Percentiles rank a stretch among this genome's conserved stretches.
These are phyloP conservation scores for Populus euphratica DNA, from an alignment of 345 rosid species.

Conservation along the genomic window DNA sequence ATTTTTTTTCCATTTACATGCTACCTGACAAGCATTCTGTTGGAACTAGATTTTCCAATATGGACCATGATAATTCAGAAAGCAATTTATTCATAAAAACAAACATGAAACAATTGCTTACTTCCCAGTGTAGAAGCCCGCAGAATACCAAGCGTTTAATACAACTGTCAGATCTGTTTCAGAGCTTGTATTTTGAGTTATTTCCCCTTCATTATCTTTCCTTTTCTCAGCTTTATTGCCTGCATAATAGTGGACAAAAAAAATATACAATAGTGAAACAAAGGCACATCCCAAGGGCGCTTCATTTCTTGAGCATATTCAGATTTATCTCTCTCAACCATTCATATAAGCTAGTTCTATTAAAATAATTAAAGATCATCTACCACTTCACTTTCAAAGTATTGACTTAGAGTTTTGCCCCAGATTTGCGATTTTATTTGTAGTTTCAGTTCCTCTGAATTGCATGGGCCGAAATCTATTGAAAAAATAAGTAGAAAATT, in stretches of 20 bases:
- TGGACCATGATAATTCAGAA: neutral
- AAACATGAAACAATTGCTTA: slow-evolving; percentile 27
- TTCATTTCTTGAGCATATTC: neutral
- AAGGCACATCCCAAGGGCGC: neutral
- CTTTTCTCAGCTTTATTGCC: slow-evolving; percentile 4
- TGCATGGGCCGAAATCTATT: neutral
- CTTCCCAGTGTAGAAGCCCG: slow-evolving; percentile 66
- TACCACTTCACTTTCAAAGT: no score
- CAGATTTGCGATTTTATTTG: neutral
- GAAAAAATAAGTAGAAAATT: neutral
- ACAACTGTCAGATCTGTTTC: slow-evolving; percentile 49
- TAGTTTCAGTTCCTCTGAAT: slow-evolving; percentile 16
- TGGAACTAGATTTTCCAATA: neutral
- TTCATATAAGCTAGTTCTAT: no score
- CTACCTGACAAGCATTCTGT: neutral
- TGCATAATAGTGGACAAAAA: neutral
- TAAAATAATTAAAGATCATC: no score
- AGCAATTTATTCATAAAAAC: neutral
- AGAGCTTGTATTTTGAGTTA: slow-evolving; percentile 19
- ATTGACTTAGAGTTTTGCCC: no score
- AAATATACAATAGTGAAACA: neutral
- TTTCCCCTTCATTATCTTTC: slow-evolving; percentile 28
- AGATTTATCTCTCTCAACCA: neutral
- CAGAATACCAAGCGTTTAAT: slow-evolving; percentile 62
- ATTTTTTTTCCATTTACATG: neutral